Base-by-base conservation (phyloP, 176 grass and related monocot genomes). In the Cenchrus fungigraminus region DNA sequence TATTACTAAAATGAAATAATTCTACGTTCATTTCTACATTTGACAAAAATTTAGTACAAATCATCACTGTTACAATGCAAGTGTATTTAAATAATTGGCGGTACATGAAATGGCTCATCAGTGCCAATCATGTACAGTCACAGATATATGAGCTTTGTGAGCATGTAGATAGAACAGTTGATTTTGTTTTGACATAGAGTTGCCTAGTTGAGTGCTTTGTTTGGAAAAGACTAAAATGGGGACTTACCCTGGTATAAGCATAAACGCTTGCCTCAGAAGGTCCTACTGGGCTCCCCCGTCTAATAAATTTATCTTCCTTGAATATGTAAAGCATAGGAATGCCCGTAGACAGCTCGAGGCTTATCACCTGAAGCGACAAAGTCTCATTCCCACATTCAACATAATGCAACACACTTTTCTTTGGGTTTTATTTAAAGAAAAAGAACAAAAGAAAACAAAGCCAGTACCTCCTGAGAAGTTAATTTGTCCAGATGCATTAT, bases 241-340 rank as follows among this genome's bases (percentile, higher is more conserved):
- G 58, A 77, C 80, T 83, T 86, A 99, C 97, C 90, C 86, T 96
- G 54, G 87, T 99, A 87, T 96, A 99, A 74, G 97, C 97, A 91
- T 99, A 99, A 57, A 99, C 97, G 28, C 97, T 88, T 80, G 91
- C 88, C 88, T 96, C 97, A 50, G 92, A 92, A 76, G 97, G 94
- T 32, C 89, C 90, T 43, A 84, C 81, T 32, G 94, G 97, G 37
- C 97, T 99, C 12, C 97, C 97, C 61, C 97, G 84, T 32, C 97
- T 91, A 57, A 97, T 96, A 89, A 99, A 99, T 65, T 89, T 94
- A 28, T 91, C 97, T 80, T 96, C 91, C 86, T 96, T 99, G 83
- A 91, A 96, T 84, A 99, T 99, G 65, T 99, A 99, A 76, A 99
- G 88, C 97, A 99, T 99, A 58, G 97, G 97, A 76, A 99, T 84